Evolutionary conservation across 1,139 yeast species (phyloP), one percentile per base, ranked within the genome.

Genomic region (Sugiyamaella japonica): DNA sequence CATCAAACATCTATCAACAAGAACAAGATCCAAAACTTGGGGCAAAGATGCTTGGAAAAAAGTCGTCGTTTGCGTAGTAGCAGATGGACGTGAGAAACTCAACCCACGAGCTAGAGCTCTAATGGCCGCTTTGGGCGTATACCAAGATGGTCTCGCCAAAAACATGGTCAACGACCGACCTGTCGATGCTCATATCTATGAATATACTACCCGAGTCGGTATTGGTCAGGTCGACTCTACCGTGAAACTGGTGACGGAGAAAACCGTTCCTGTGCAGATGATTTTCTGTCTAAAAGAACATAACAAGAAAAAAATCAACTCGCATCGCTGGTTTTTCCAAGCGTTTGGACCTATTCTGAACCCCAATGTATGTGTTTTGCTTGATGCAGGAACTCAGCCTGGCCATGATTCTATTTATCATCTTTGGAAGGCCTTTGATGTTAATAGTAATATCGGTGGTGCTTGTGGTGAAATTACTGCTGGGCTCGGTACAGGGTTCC

Each of bases 381-480:
- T 87, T 50, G 95, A 87, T 69, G 89, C 90, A 56, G 95, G 95
- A 60, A 87, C 95, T 5, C 82, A 82, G 58, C 95, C 95, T 1
- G 77, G 84, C 7, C 76, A 78, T 59, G 85, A 84, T 63, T 82
- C 95, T n/a, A 78, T 87, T 53, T 87, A 82, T 70, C 83, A 84
- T 63, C 75, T 87, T 55, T 87, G 95, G 95, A 82, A 80, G 66
- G 73, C 86, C 9, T 87, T 87, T 69, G 83, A 84, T 61, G 59
- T 64, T 31, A 85, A 86, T 66, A 81, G 85, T 1, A 76, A 79
- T 56, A 89, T 87, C n/a, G 95, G 90, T 0, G 95, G 95, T 17
- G 90, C 95, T 1, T 87, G 95, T 77, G 95, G 95, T 28, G 95
- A 87, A 67, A 86, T 87, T 75, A 80, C 79, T 58, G 88, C 86